Conservation (phyloP, 495 filamentous ascomycete genomes). For the Podospora australis region DNA sequence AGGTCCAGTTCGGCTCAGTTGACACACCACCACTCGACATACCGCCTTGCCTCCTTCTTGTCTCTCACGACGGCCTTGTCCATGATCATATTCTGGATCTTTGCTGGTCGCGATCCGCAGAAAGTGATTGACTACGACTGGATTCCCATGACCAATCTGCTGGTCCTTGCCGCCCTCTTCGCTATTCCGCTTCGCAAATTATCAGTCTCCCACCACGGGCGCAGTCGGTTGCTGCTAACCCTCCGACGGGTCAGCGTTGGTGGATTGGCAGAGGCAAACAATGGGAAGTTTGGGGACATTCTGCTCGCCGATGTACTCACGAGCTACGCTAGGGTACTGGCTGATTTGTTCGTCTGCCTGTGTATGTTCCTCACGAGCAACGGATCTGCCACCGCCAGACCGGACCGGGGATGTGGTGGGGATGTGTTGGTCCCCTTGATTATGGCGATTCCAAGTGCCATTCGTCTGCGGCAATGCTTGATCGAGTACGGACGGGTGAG, state of each 20-base stretch:
- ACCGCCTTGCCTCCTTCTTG: conserved; percentile 72
- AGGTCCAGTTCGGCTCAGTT: conserved; percentile 57
- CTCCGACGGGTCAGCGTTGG: conserved; percentile 69
- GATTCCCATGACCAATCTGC: conserved; percentile 74
- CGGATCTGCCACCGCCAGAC: conserved; percentile 67
- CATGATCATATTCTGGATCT: conserved; percentile 72
- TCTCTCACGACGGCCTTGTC: conserved; percentile 62
- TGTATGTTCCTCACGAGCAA: conserved; percentile 77
- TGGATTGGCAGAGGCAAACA: conserved; percentile 68
- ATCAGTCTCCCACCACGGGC: conserved; percentile 62
- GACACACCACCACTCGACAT: conserved; percentile 71
- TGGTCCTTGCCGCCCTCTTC: conserved; percentile 62
- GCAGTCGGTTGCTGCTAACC: conserved; percentile 64
- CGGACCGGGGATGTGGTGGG: conserved; percentile 75
- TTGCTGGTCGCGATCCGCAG: conserved; percentile 60
- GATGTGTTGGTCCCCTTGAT: conserved; percentile 69
- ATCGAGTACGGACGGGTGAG: conserved; percentile 78
- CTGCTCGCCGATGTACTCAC: conserved; percentile 92
- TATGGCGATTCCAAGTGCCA: conserved; percentile 71
- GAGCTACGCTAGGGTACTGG: conserved; percentile 85
- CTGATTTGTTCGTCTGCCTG: conserved; percentile 76
- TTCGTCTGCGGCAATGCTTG: conserved; percentile 86
- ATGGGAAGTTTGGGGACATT: conserved; percentile 90
- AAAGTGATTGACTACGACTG: conserved; percentile 68
- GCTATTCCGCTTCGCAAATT: conserved; percentile 58